Percentiles rank a stretch among this genome's conserved stretches.
phyloP scores from a whole-genome alignment of 2,329 filamentous ascomycete species.

The Clarireedia monteithiana region DNA sequence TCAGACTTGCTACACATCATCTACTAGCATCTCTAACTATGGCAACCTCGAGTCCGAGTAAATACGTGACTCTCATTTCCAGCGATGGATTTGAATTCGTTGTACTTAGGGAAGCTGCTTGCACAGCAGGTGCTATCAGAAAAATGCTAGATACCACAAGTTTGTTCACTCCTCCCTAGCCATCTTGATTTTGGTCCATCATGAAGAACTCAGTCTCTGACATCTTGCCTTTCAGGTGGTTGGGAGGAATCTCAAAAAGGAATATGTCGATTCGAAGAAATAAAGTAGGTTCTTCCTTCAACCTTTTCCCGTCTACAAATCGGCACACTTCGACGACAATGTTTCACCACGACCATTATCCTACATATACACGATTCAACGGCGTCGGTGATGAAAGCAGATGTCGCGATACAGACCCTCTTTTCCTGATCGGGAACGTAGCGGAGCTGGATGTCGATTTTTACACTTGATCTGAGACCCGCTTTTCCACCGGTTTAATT shows the following conservation, averaged over 20 bases:
- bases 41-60: constrained; percentile 33
- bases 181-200: neutral
- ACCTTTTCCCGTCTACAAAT: neutral
- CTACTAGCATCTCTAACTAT: constrained; percentile 2
- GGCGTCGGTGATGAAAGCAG: constrained; percentile 28
- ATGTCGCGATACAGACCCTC: constrained; percentile 28
- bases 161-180: constrained; percentile 26
- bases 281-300: constrained; percentile 50
- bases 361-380: neutral
- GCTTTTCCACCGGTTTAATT: constrained; percentile 3
- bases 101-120: constrained; percentile 61
- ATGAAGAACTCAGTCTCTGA: neutral
- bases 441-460: constrained; percentile 30
- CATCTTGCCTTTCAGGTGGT: constrained; percentile 37
- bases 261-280: constrained; percentile 61
- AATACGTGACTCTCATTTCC: constrained; percentile 72
- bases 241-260: constrained; percentile 59
- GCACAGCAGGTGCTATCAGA: constrained; percentile 64
- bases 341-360: neutral
- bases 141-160: constrained; percentile 66
- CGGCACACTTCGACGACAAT: neutral
- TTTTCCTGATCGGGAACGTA: constrained; percentile 17
- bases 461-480: constrained; percentile 60
- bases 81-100: constrained; percentile 72
- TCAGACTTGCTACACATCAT: neutral